Base-by-base conservation (phyloP, 768 basidiomycete genomes). In the Boletus patriciae region DNA sequence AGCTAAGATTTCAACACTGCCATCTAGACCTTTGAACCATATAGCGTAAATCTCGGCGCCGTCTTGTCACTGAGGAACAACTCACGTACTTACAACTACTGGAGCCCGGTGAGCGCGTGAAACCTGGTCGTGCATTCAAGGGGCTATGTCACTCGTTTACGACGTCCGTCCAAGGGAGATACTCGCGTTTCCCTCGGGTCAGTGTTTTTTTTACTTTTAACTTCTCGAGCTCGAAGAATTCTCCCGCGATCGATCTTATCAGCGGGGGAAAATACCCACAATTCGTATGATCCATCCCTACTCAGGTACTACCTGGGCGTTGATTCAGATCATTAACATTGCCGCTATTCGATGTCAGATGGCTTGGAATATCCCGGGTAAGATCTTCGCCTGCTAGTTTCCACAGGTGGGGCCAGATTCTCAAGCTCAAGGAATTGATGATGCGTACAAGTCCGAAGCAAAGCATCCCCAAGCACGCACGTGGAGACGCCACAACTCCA, bases 401-500 rank as follows among this genome's bases (percentile, higher is more conserved):
- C 37, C 42, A 23, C 36, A 15, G n/a, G 23, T 11, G 16, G 11
- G 50, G 6, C 4, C 3, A n/a, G 46, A 21, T 48, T 55, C 47
- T 61, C 54, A 47, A 54, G 57, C 46, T 16, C 49, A 11, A 34
- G 41, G 33, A 6, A 36, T 29, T 7, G n/a, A 29, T 4, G 18
- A 27, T 37, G 57, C 19, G 7, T 57, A 66, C 62, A 64, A 52
- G 58, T 58, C 13, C 38, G n/a, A 54, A 50, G 31, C n/a, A 37
- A 41, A 48, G 15, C 42, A 42, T 44, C 45, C 40, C 37, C 36
- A 23, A 38, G 8, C 48, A 45, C 40, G 10, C 46, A 54, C 48
- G 37, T 13, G 54, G 49, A 51, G 63, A 65, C 43, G 70, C 70
- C 19, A 27, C 54, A 57, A 41, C 66, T 7, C 81, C 82, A 1